Conservation (phyloP, 1,284 basidiomycete genomes). For the Macrocybe sp. region DNA sequence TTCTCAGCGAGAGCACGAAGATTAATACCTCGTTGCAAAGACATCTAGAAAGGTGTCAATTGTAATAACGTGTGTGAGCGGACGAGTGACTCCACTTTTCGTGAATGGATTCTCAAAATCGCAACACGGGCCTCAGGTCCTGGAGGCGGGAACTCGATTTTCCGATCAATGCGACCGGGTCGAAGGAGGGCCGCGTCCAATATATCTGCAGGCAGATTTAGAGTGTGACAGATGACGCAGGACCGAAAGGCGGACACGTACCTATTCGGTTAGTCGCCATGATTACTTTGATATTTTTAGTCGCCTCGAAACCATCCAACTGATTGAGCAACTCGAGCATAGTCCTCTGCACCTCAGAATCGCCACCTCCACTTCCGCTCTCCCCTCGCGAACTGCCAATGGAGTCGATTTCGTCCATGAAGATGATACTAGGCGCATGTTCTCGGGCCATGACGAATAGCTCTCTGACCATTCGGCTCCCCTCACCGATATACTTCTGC, state of each 20-base stretch:
- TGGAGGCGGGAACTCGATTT: conserved; percentile 99
- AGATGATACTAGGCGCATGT: conserved; percentile 98
- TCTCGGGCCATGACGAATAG: conserved; percentile 98
- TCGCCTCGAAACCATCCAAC: conserved; percentile 95
- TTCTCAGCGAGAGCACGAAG: conserved; percentile 93
- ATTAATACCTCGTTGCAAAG: conserved; percentile 95
- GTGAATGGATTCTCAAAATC: conserved; percentile 94
- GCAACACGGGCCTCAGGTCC: conserved; percentile 96
- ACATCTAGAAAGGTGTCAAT: conserved; percentile 64
- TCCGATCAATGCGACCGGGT: conserved; percentile 96
- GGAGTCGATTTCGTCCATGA: conserved; percentile 99
- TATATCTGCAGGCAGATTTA: conserved; percentile 58
- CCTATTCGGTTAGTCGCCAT: conserved; percentile 99
- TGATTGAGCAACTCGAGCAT: conserved; percentile 98
- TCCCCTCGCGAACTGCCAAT: conserved; percentile 94
- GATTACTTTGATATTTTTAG: conserved; percentile 99
- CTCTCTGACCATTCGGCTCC: conserved; percentile 94
- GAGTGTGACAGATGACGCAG: conserved; percentile 1
- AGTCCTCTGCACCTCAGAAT: conserved; percentile 96
- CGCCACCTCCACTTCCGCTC: conserved; percentile 84
- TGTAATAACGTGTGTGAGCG: neutral
- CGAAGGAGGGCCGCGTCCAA: conserved; percentile 92
- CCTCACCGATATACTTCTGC: conserved; percentile 99
- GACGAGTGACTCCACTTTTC: conserved; percentile 60
- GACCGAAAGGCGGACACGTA: conserved; percentile 23